phyloP scores from a whole-genome alignment of 228 moss, liverwort and hornwort genomes.

The Sphagnum magellanicum region DNA sequence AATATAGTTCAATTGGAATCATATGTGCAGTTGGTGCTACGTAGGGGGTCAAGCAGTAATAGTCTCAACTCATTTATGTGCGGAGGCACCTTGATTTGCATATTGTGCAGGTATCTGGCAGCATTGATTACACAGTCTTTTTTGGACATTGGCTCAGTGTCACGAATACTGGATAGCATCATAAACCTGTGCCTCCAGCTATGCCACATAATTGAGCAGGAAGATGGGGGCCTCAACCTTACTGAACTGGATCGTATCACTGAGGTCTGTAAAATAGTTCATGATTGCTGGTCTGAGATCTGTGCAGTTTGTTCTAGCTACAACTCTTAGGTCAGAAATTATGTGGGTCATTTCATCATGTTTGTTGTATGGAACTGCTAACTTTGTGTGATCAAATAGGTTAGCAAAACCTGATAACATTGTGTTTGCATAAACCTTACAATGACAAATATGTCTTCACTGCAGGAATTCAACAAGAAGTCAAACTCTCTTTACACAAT shows the following conservation, averaged over 20 bases:
- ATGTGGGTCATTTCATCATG: no score
- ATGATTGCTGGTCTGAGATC: background rate
- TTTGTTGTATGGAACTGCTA: no score
- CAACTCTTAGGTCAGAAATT: no score
- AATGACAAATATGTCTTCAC: background rate
- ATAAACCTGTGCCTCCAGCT: slow-evolving; percentile 92
- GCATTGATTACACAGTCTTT: slow-evolving; percentile 98
- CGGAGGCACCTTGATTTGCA: no score
- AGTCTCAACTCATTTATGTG: no score
- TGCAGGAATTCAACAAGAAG: slow-evolving; percentile 96
- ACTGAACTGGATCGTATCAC: slow-evolving; percentile 81
- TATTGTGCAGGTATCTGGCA: slow-evolving; percentile 69
- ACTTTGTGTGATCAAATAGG: no score
- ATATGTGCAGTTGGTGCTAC: no score
- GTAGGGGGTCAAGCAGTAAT: no score
- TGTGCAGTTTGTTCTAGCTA: no score
- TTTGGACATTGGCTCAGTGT: slow-evolving; percentile 95
- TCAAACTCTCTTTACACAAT: slow-evolving; percentile 97
- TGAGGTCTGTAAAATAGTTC: slow-evolving; percentile 38
- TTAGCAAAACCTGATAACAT: no score
- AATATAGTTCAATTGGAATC: no score
- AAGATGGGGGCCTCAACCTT: slow-evolving; percentile 78
- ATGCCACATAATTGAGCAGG: slow-evolving; percentile 90
- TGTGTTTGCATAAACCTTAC: no score
- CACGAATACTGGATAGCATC: slow-evolving; percentile 94